A percentile compares a stretch with the other conserved stretches of the same genome.
Conservation (phyloP, 2,329 filamentous ascomycete genomes). For the Fusarium caatingaense region DNA sequence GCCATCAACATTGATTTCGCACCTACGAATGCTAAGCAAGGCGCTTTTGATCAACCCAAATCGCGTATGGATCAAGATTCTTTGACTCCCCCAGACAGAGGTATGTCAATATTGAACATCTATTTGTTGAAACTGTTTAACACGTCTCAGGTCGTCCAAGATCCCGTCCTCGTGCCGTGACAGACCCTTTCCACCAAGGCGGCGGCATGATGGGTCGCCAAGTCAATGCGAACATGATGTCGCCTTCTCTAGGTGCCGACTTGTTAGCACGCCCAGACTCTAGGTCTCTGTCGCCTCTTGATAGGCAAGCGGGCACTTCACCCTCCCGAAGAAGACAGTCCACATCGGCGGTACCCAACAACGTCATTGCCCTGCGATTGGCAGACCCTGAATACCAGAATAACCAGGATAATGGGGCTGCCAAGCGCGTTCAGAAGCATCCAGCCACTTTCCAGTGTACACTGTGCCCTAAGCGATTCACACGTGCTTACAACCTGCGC, state of each 20-base stretch:
- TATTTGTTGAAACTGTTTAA: constrained; percentile 28
- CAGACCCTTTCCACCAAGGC: constrained; percentile 68
- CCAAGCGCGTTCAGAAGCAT: constrained; percentile 94
- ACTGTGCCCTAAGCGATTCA: constrained; percentile 95
- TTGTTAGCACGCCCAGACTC: constrained; percentile 58
- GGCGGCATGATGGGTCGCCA: constrained; percentile 55
- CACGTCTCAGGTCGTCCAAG: constrained; percentile 57
- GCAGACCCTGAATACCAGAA: constrained; percentile 88
- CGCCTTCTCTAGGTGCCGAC: constrained; percentile 63
- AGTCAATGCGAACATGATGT: constrained; percentile 57
- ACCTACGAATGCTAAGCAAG: constrained; percentile 69
- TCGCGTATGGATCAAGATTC: constrained; percentile 78
- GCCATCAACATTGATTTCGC: constrained; percentile 96
- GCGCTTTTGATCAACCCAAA: constrained; percentile 63
- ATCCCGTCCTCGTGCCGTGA: constrained; percentile 66
- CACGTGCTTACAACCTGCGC: constrained; percentile 93
- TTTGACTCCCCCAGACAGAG: constrained; percentile 81
- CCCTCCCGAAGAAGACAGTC: constrained; percentile 65
- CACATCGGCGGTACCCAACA: constrained; percentile 71
- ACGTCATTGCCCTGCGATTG: constrained; percentile 84
- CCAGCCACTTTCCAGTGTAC: constrained; percentile 96
- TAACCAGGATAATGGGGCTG: constrained; percentile 67
- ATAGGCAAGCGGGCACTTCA: constrained; percentile 59
- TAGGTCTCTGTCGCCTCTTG: constrained; percentile 69
- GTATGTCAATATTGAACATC: constrained; percentile 53